phyloP scores from a whole-genome alignment of 2,329 filamentous ascomycete species.

The Alternaria brassicae region DNA sequence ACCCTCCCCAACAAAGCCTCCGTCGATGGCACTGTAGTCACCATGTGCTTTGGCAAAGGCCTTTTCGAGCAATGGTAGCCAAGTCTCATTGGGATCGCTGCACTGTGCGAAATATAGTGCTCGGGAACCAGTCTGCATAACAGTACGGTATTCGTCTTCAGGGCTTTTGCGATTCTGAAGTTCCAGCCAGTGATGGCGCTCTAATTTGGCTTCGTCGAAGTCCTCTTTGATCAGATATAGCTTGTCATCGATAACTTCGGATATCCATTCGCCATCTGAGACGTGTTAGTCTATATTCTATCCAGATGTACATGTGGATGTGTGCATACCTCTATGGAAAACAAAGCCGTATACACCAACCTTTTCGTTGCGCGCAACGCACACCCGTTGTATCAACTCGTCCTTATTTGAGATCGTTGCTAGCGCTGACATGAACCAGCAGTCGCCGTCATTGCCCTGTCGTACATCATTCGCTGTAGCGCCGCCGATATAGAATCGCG shows the following conservation, averaged over 20 bases:
- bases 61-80: constrained; percentile 81
- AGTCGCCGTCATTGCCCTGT: constrained; percentile 80
- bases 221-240: constrained; percentile 82
- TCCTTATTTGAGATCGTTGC: constrained; percentile 78
- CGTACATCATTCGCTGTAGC: constrained; percentile 78
- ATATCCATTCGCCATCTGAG: constrained; percentile 85
- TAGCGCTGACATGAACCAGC: constrained; percentile 84
- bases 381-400: constrained; percentile 74
- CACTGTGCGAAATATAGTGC: constrained; percentile 81
- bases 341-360: constrained; percentile 87
- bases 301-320: constrained; percentile 1
- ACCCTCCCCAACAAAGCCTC: constrained; percentile 72
- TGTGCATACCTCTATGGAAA: constrained; percentile 68
- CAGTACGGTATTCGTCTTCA: constrained; percentile 71
- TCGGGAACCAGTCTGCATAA: constrained; percentile 76
- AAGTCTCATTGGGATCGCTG: constrained; percentile 78
- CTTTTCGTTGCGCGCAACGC: constrained; percentile 73
- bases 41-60: constrained; percentile 86
- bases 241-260: constrained; percentile 90
- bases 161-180: constrained; percentile 73
- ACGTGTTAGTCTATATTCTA: constrained; percentile 28
- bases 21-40: constrained; percentile 77
- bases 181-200: constrained; percentile 76
- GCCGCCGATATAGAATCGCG: constrained; percentile 79
- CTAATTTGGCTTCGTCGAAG: constrained; percentile 77